Evolutionary conservation across 768 basidiomycete genomes (phyloP).

Genomic region (Roridomyces roridus): DNA sequence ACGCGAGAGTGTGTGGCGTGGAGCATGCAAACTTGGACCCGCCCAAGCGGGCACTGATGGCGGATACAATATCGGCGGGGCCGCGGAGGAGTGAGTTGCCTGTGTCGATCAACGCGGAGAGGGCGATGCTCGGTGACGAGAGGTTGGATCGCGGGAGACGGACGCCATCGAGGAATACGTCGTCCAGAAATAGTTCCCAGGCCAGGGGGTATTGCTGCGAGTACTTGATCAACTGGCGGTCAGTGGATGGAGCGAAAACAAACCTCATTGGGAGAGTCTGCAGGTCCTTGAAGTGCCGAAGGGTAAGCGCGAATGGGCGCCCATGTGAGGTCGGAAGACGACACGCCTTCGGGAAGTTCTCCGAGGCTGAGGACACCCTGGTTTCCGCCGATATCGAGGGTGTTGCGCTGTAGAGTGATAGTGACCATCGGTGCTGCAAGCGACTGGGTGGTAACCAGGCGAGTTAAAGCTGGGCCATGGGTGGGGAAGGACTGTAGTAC

Average conservation of each 20-base stretch:
- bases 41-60: constrained; percentile 50
- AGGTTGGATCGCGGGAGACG: constrained; percentile 62
- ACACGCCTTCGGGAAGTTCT: constrained; percentile 59
- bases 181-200: constrained; percentile 78
- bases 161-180: constrained; percentile 72
- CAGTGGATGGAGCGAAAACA: constrained; percentile 20
- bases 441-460: constrained; percentile 45
- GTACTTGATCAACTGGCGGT: not conserved
- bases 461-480: constrained; percentile 52
- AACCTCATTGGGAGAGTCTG: constrained; percentile 67
- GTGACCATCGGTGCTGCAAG: constrained; percentile 56
- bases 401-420: constrained; percentile 72
- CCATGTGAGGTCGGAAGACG: constrained; percentile 64
- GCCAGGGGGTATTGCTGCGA: constrained; percentile 65
- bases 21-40: constrained; percentile 60
- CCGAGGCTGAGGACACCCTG: constrained; percentile 71
- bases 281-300: constrained; percentile 61
- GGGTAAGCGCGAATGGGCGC: constrained; percentile 65
- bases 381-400: constrained; percentile 72
- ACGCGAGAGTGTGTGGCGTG: constrained; percentile 65
- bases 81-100: constrained; percentile 82
- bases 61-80: constrained; percentile 64
- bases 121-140: constrained; percentile 50
- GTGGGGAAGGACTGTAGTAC: constrained; percentile 49
- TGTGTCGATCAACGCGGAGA: constrained; percentile 80